A percentile compares a stretch with the other conserved stretches of the same genome.
phyloP scores from a whole-genome alignment of 1,284 basidiomycete species.

The Ganoderma boninense region DNA sequence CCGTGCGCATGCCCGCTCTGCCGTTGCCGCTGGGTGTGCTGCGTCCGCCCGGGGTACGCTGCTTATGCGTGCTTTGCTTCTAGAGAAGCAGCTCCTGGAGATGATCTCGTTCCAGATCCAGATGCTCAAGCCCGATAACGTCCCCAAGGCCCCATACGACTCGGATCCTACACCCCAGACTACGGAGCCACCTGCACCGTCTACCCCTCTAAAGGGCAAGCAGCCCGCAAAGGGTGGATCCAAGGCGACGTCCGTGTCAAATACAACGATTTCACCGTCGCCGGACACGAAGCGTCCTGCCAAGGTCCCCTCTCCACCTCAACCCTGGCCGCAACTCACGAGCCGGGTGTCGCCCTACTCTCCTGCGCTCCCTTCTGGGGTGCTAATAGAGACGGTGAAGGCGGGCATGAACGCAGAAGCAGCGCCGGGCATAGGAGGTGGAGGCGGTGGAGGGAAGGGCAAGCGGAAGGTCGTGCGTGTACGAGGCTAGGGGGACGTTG shows the following conservation, averaged over 20 bases:
- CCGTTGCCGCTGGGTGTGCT: not conserved
- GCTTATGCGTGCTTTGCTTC: slow-evolving; percentile 15
- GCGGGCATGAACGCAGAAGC: slow-evolving; percentile 78
- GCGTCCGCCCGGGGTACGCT: slow-evolving; percentile 1
- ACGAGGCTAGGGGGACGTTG: slow-evolving; percentile 50
- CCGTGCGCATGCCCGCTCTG: too few species aligned
- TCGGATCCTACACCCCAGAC: slow-evolving; percentile 37
- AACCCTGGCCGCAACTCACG: slow-evolving; percentile 61
- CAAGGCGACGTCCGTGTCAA: slow-evolving; percentile 37
- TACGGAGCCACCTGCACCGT: slow-evolving; percentile 36
- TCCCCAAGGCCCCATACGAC: slow-evolving; percentile 73
- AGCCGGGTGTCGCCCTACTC: slow-evolving; percentile 69
- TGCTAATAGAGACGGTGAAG: slow-evolving; percentile 80
- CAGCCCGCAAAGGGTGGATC: slow-evolving; percentile 49
- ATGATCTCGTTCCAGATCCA: slow-evolving; percentile 82
- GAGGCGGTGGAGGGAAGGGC: slow-evolving; percentile 63
- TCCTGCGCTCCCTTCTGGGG: slow-evolving; percentile 75
- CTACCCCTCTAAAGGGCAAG: slow-evolving; percentile 49
- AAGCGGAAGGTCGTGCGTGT: slow-evolving; percentile 84
- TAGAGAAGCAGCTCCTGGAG: slow-evolving; percentile 88
- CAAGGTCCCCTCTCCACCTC: slow-evolving; percentile 58
- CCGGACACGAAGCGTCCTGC: slow-evolving; percentile 47
- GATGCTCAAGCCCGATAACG: slow-evolving; percentile 71
- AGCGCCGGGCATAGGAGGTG: slow-evolving; percentile 40
- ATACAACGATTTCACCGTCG: slow-evolving; percentile 34